These are phyloP conservation scores for Wickerhamiella vanderwaltii DNA, from an alignment of 805 yeast species.

Conservation along the genomic window DNA sequence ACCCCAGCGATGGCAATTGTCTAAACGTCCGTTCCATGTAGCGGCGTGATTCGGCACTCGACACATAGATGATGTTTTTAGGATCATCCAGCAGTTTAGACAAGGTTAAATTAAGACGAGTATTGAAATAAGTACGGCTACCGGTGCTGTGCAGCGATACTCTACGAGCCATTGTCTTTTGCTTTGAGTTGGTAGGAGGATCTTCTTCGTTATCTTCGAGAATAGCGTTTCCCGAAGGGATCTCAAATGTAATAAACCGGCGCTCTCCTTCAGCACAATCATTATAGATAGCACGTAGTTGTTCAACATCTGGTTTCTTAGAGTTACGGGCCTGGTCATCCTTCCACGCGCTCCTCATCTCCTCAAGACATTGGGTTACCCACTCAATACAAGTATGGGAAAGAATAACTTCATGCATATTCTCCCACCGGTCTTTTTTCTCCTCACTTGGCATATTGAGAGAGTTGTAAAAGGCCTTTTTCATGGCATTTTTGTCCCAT, in stretches of 20 bases:
- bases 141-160: conserved; percentile 3
- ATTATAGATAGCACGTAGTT: conserved; percentile 12
- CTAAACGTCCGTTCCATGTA: conserved; percentile 59
- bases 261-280: conserved; percentile 28
- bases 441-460: conserved; percentile 54
- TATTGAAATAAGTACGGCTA: conserved; percentile 16
- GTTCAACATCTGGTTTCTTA: conserved; percentile 14
- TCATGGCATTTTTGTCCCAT: conserved; percentile 64
- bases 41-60: conserved; percentile 50
- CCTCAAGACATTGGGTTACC: conserved; percentile 47
- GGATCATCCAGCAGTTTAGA: conserved; percentile 47
- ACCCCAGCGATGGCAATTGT: conserved; percentile 56
- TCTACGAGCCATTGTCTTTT: conserved; percentile 5
- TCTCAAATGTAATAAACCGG: conserved; percentile 8
- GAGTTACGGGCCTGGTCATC: conserved; percentile 33
- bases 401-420: conserved; percentile 44
- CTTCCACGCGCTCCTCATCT: conserved; percentile 43
- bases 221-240: conserved; percentile 5
- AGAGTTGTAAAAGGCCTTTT: conserved; percentile 51
- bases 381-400: conserved; percentile 64
- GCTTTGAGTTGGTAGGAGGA: not conserved
- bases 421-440: conserved; percentile 48
- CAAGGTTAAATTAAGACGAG: conserved; percentile 35
- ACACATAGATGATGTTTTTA: conserved; percentile 54
- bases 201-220: not conserved